Evolutionary conservation across 164 flowering plant genomes (phyloP).

Genomic region (Cinnamomum micranthum): DNA sequence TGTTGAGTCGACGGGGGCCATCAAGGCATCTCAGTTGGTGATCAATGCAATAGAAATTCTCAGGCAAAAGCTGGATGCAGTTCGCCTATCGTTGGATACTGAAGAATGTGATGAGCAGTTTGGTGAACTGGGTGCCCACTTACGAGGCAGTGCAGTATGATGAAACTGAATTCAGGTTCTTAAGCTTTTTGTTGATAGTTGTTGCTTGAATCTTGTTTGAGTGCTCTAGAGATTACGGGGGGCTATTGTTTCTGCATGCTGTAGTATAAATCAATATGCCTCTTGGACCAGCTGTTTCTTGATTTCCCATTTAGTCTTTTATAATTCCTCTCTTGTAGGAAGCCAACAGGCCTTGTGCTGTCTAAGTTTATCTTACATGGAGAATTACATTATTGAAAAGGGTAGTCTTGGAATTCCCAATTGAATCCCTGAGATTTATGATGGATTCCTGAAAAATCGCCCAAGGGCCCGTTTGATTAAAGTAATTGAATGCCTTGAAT

Average conservation of each 20-base stretch:
- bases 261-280: not conserved
- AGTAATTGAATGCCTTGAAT: too few relatives aligned
- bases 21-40: slow-evolving; percentile 84
- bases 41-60: slow-evolving; percentile 85
- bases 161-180: not conserved
- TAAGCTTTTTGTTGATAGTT: not conserved
- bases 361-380: too few relatives aligned
- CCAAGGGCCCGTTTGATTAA: too few relatives aligned
- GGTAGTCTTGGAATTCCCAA: too few relatives aligned
- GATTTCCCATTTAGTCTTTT: too few relatives aligned
- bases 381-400: too few relatives aligned
- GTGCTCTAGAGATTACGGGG: not conserved
- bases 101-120: slow-evolving; percentile 93
- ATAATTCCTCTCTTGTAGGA: too few relatives aligned
- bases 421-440: too few relatives aligned
- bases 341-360: too few relatives aligned
- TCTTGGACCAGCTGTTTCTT: not conserved
- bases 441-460: too few relatives aligned
- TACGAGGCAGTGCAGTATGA: slow-evolving; percentile 63
- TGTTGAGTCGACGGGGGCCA: slow-evolving; percentile 91
- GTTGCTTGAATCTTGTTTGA: not conserved
- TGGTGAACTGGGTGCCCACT: slow-evolving; percentile 87
- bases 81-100: slow-evolving; percentile 78
- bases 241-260: not conserved
- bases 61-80: slow-evolving; percentile 91